phyloP scores from a whole-genome alignment of 768 basidiomycete genomes.

The Gautieria morchelliformis region DNA sequence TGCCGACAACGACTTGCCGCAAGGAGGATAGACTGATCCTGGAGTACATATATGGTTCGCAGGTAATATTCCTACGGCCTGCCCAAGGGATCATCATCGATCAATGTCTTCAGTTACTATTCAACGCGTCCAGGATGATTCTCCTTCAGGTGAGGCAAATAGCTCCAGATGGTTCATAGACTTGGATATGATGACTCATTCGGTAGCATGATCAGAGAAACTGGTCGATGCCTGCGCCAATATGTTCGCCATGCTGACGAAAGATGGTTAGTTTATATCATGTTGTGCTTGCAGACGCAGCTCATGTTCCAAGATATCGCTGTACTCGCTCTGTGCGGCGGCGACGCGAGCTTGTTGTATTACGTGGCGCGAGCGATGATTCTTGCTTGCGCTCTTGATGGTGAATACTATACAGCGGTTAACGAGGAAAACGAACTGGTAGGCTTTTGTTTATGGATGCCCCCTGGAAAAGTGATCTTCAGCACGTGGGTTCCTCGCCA shows the following conservation, averaged over 20 bases:
- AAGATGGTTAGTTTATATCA: slow-evolving; percentile 9
- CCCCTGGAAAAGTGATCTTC: slow-evolving; percentile 12
- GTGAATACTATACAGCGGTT: slow-evolving; percentile 13
- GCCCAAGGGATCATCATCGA: too few relatives aligned
- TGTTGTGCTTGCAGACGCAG: background rate
- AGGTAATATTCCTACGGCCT: too few relatives aligned
- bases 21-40: too few relatives aligned
- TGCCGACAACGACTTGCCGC: too few relatives aligned
- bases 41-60: too few relatives aligned
- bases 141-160: background rate
- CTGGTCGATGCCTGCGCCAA: background rate
- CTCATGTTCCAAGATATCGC: slow-evolving; percentile 4
- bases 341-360: slow-evolving; percentile 9
- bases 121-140: background rate
- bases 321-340: slow-evolving; percentile 11
- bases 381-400: slow-evolving; percentile 11
- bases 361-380: slow-evolving; percentile 12
- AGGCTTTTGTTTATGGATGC: slow-evolving; percentile 12
- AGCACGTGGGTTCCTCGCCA: slow-evolving; percentile 10
- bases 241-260: slow-evolving; percentile 14
- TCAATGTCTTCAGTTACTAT: background rate
- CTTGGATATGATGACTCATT: background rate
- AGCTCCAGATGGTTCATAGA: background rate
- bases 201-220: background rate
- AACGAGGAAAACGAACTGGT: slow-evolving; percentile 7